These are phyloP conservation scores for Hypoxylon sp. DNA, from an alignment of 2,329 filamentous ascomycete species.

Conservation along the genomic window DNA sequence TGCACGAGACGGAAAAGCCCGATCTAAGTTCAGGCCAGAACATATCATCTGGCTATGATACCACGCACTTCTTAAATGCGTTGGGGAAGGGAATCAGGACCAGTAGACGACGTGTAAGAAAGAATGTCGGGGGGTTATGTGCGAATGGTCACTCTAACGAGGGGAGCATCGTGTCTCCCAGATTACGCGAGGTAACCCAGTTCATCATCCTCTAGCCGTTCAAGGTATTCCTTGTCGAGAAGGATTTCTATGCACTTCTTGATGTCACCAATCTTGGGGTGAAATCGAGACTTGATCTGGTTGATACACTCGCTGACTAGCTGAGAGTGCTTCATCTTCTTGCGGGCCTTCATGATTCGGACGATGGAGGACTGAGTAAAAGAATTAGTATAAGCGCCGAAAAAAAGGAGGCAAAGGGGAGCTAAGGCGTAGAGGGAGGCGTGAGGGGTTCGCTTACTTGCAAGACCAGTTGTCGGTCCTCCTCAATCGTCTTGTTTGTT, in stretches of 20 bases:
- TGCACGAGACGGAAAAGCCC: too few species aligned
- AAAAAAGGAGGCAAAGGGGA: too few species aligned
- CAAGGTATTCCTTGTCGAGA: constrained; percentile 98
- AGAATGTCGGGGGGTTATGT: constrained; percentile 16
- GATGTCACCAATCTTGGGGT: constrained; percentile 93
- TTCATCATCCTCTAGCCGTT: constrained; percentile 93
- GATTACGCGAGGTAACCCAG: constrained; percentile 88
- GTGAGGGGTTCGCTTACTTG: too few species aligned
- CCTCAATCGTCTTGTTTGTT: constrained; percentile 99
- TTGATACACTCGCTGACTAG: constrained; percentile 95
- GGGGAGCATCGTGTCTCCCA: neutral
- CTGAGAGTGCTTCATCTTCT: constrained; percentile 97
- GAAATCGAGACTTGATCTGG: constrained; percentile 92
- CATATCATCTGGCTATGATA: too few species aligned
- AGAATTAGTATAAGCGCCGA: too few species aligned
- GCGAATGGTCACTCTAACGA: neutral
- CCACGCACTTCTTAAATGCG: too few species aligned
- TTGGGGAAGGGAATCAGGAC: too few species aligned
- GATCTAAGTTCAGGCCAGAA: too few species aligned
- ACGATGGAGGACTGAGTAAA: constrained; percentile 91
- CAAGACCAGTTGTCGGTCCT: constrained; percentile 94
- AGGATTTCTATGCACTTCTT: constrained; percentile 99
- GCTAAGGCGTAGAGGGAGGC: too few species aligned
- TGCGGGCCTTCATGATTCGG: constrained; percentile 99
- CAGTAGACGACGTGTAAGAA: too few species aligned